Conservation (phyloP, 306 rosid genomes). For the Erythrophleum fordii region DNA sequence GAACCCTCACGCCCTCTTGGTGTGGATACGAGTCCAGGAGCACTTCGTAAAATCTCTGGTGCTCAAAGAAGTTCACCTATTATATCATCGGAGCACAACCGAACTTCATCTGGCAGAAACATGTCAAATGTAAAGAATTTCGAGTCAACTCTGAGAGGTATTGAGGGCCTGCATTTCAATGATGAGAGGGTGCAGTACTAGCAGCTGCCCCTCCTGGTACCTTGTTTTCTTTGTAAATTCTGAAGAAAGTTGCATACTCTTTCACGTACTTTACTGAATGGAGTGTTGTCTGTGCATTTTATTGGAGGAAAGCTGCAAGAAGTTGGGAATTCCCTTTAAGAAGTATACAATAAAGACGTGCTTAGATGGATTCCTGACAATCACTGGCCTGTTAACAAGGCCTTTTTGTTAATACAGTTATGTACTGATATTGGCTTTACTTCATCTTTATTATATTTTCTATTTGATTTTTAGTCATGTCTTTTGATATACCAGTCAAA, state of each 20-base stretch:
- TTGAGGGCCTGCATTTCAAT: constrained; percentile 79
- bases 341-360: constrained; percentile 49
- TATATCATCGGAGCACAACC: constrained; percentile 66
- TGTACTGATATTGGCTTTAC: constrained; percentile 44
- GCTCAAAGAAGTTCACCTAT: constrained; percentile 72
- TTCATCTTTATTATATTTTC: constrained; percentile 33
- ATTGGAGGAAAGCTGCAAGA: constrained; percentile 59
- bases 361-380: constrained; percentile 43
- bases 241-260: constrained; percentile 32
- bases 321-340: constrained; percentile 49
- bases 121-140: constrained; percentile 63
- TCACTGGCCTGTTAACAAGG: constrained; percentile 45
- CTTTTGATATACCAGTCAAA: not conserved
- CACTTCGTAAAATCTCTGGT: constrained; percentile 58
- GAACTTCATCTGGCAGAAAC: constrained; percentile 63
- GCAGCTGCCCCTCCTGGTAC: constrained; percentile 46
- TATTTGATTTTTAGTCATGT: constrained; percentile 10
- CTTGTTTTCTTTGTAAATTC: constrained; percentile 45
- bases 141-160: constrained; percentile 81
- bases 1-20: constrained; percentile 60
- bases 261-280: constrained; percentile 43
- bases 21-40: constrained; percentile 56
- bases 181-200: constrained; percentile 88
- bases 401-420: constrained; percentile 53
- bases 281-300: constrained; percentile 52